phyloP scores from a whole-genome alignment of 352 stramenopile genomes.

The Phytophthora sansomeana region DNA sequence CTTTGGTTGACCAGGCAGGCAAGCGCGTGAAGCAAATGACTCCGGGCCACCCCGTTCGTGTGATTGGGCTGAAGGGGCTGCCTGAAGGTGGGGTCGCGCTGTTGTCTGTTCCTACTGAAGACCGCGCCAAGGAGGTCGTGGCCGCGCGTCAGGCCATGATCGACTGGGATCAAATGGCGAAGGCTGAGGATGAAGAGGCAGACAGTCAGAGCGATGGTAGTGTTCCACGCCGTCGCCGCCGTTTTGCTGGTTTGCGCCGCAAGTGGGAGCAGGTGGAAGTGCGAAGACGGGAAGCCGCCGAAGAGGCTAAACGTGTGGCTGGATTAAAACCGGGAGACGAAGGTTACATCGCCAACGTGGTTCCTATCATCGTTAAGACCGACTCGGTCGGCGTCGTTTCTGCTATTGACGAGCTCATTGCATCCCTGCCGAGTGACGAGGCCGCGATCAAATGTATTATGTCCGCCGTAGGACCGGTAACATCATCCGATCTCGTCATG shows the following conservation, averaged over 20 bases:
- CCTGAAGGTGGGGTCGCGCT: slow-evolving; percentile 83
- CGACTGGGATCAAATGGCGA: slow-evolving; percentile 79
- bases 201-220: slow-evolving; percentile 41
- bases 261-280: slow-evolving; percentile 80
- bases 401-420: slow-evolving; percentile 90
- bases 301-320: slow-evolving; percentile 77
- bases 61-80: slow-evolving; percentile 87
- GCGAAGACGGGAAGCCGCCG: slow-evolving; percentile 65
- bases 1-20: slow-evolving; percentile 67
- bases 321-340: slow-evolving; percentile 74
- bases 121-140: slow-evolving; percentile 83
- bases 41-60: slow-evolving; percentile 92
- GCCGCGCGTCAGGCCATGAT: slow-evolving; percentile 74
- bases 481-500: slow-evolving; percentile 85
- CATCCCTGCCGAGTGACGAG: slow-evolving; percentile 72
- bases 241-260: slow-evolving; percentile 56
- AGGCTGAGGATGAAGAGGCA: slow-evolving; percentile 60
- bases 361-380: slow-evolving; percentile 98
- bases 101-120: slow-evolving; percentile 75
- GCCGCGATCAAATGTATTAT: slow-evolving; percentile 86
- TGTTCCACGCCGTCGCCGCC: slow-evolving; percentile 46
- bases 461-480: slow-evolving; percentile 83
- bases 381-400: slow-evolving; percentile 98
- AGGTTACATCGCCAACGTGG: slow-evolving; percentile 92
- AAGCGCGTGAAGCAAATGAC: slow-evolving; percentile 91